A percentile compares a stretch with the other conserved stretches of the same genome.
Evolutionary conservation across 164 flowering plant species (phyloP).

Genomic region (Liriodendron chinense): DNA sequence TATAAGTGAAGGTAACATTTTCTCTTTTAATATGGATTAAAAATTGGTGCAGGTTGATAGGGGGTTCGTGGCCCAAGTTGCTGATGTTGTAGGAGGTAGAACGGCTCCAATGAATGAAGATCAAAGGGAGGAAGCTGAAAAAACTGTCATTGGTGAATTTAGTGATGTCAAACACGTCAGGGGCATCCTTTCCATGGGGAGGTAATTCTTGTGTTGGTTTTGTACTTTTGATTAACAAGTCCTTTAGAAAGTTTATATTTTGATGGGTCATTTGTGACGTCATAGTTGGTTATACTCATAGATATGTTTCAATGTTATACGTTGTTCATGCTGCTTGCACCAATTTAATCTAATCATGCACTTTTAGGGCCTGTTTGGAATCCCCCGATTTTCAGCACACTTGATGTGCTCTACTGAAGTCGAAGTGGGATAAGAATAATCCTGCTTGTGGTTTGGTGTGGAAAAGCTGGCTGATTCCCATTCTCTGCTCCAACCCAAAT

Average conservation of each 20-base stretch:
- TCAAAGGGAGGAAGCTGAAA: conserved; percentile 71
- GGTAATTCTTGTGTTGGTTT: conserved; percentile 35
- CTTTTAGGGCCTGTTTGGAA: not conserved
- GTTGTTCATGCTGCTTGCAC: conserved; percentile 1
- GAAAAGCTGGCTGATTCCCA: not conserved
- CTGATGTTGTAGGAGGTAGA: conserved; percentile 84
- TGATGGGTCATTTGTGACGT: not conserved
- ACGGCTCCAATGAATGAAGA: conserved; percentile 85
- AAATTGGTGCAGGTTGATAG: conserved; percentile 61
- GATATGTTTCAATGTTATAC: not conserved
- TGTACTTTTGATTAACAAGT: not conserved
- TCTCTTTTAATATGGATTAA: conserved; percentile 2
- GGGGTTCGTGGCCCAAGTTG: conserved; percentile 97
- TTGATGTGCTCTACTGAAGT: not conserved
- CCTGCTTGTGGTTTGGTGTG: not conserved
- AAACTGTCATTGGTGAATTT: conserved; percentile 88
- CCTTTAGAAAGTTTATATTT: not conserved
- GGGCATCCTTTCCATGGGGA: conserved; percentile 96
- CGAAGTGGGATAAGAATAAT: not conserved
- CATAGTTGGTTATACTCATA: not conserved
- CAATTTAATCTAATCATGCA: not conserved
- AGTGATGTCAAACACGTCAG: conserved; percentile 88
- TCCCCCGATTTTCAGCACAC: not conserved
- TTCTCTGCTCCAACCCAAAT: not conserved
- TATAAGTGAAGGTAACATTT: not conserved